phyloP scores from a whole-genome alignment of 768 basidiomycete species.

The Russula brevipes region DNA sequence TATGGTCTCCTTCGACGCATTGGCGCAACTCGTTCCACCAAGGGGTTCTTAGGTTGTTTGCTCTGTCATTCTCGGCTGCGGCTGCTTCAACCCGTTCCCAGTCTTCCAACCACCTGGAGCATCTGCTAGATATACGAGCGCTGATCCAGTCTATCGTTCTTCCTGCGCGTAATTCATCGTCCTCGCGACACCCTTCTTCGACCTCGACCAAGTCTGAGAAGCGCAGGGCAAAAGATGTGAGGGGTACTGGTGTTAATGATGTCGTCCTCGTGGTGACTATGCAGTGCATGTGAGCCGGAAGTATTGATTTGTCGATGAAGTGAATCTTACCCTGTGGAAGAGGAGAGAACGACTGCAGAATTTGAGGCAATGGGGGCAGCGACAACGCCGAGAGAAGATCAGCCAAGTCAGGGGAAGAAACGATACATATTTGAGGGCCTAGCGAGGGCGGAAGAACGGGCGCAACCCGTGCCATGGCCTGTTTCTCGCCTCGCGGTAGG shows the following conservation, averaged over 20 bases:
- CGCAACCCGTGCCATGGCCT: constrained; percentile 36
- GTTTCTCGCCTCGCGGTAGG: neutral
- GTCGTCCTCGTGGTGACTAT: constrained; percentile 78
- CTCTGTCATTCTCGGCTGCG: constrained; percentile 25
- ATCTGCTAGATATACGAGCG: constrained; percentile 57
- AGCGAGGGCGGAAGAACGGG: constrained; percentile 63
- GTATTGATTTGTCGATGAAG: constrained; percentile 6
- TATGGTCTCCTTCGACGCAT: constrained; percentile 71
- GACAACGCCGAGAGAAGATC: constrained; percentile 53
- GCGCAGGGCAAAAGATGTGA: constrained; percentile 65
- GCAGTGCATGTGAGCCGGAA: constrained; percentile 2
- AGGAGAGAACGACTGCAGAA: constrained; percentile 82
- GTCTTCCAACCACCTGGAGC: constrained; percentile 67
- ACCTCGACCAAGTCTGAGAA: constrained; percentile 74
- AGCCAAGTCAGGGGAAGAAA: constrained; percentile 65
- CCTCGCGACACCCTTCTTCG: constrained; percentile 69
- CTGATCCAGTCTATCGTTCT: constrained; percentile 86
- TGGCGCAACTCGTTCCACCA: constrained; percentile 86
- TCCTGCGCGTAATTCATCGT: constrained; percentile 71
- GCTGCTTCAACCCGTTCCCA: constrained; percentile 43
- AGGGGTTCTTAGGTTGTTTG: constrained; percentile 46
- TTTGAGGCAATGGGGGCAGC: constrained; percentile 63
- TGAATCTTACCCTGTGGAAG: constrained; percentile 59
- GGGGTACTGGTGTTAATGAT: constrained; percentile 61
- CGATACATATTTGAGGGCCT: constrained; percentile 74